phyloP scores from a whole-genome alignment of 345 rosid genomes.

The Eucalyptus sp. region DNA sequence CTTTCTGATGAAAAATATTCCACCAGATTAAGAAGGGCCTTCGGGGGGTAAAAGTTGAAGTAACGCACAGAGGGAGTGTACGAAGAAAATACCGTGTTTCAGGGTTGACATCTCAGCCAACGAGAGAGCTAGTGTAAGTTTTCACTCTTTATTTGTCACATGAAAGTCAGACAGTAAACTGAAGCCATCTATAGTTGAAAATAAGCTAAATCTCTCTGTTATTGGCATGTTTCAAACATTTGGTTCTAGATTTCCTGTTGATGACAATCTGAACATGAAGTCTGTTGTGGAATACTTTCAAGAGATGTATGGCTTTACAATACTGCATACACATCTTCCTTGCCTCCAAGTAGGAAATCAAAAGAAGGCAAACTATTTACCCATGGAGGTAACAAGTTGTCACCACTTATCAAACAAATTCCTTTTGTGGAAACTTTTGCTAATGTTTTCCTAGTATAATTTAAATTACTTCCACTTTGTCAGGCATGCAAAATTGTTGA shows the following conservation, averaged over 20 bases:
- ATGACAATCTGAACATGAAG: constrained; percentile 88
- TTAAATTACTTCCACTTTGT: not conserved
- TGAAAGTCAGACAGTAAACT: not conserved
- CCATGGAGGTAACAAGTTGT: constrained; percentile 71
- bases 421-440: not conserved
- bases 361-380: constrained; percentile 92
- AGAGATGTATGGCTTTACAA: constrained; percentile 97
- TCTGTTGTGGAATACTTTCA: constrained; percentile 96
- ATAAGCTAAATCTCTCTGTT: not conserved
- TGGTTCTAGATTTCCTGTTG: constrained; percentile 79
- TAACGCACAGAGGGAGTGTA: constrained; percentile 81
- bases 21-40: constrained; percentile 82
- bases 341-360: constrained; percentile 99
- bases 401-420: not conserved
- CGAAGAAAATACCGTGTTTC: constrained; percentile 98
- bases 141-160: not conserved
- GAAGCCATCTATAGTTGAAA: not conserved
- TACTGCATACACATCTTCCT: constrained; percentile 84
- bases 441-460: not conserved
- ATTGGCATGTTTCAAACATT: not conserved
- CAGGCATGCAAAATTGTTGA: constrained; percentile 98
- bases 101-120: constrained; percentile 94
- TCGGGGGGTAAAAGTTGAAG: constrained; percentile 98
- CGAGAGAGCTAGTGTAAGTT: constrained; percentile 86
- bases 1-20: not conserved